Conservation (phyloP, 2,329 filamentous ascomycete genomes). For the Apiospora kogelbergensis region DNA sequence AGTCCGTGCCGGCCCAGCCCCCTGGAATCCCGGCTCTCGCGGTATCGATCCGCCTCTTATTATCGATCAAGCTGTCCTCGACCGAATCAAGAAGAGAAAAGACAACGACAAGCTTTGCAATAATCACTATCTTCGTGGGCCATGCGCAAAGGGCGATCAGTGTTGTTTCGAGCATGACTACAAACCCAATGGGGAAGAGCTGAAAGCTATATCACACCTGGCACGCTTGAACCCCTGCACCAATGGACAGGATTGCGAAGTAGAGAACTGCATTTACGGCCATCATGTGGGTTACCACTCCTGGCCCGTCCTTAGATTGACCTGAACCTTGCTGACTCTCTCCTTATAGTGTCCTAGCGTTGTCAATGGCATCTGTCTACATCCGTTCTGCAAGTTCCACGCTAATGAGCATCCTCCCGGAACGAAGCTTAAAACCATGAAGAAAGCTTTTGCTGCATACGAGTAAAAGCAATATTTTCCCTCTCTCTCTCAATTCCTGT, state of each 20-base stretch:
- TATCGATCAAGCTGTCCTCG: constrained; percentile 46
- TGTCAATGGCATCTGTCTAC: constrained; percentile 49
- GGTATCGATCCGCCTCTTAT: constrained; percentile 54
- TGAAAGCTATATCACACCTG: constrained; percentile 55
- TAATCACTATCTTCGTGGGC: constrained; percentile 59
- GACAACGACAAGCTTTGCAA: constrained; percentile 60
- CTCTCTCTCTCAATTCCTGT: neutral
- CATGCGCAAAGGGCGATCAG: constrained; percentile 52
- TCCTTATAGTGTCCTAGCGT: constrained; percentile 51
- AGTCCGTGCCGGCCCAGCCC: constrained; percentile 29
- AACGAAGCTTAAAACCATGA: constrained; percentile 46
- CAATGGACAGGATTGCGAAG: constrained; percentile 56
- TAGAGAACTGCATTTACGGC: constrained; percentile 61
- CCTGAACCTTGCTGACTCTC: constrained; percentile 18
- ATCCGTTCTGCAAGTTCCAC: constrained; percentile 57
- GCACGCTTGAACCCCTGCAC: constrained; percentile 59
- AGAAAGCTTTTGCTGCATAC: constrained; percentile 10
- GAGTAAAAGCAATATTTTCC: neutral
- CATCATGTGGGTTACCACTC: constrained; percentile 52
- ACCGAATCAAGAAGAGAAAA: constrained; percentile 56
- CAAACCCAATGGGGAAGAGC: constrained; percentile 52
- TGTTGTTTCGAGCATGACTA: constrained; percentile 60
- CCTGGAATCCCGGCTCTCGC: constrained; percentile 55
- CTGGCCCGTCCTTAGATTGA: neutral
- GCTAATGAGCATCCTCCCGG: constrained; percentile 55